Evolutionary conservation across 2,329 filamentous ascomycete species (phyloP).

Genomic region (Cercospora sp.): DNA sequence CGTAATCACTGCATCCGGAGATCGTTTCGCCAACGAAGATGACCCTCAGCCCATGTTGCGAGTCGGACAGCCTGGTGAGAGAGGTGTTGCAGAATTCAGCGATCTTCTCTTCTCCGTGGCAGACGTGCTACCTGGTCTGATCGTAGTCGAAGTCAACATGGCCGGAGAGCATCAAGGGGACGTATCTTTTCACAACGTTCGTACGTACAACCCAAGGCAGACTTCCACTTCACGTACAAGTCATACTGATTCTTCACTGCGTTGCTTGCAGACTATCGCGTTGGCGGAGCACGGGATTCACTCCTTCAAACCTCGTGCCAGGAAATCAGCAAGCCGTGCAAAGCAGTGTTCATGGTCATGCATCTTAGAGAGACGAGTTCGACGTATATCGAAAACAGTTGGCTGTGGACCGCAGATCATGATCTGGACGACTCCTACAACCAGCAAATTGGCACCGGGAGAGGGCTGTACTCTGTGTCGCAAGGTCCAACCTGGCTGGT

Average conservation of each 20-base stretch:
- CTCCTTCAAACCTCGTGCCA: conserved; percentile 43
- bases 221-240: not conserved
- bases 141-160: conserved; percentile 55
- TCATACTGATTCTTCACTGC: not conserved
- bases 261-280: conserved; percentile 34
- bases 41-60: conserved; percentile 52
- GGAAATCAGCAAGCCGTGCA: conserved; percentile 39
- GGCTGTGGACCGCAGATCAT: conserved; percentile 55
- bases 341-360: conserved; percentile 42
- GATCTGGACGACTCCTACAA: conserved; percentile 47
- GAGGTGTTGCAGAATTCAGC: conserved; percentile 52
- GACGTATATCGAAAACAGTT: conserved; percentile 56
- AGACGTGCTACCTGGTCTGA: conserved; percentile 48
- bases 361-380: conserved; percentile 51
- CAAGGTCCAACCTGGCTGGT: conserved; percentile 52
- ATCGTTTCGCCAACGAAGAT: conserved; percentile 46
- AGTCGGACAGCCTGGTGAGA: conserved; percentile 54
- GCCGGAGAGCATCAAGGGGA: conserved; percentile 49
- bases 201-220: not conserved
- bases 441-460: conserved; percentile 45
- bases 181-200: conserved; percentile 45
- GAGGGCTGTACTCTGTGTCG: conserved; percentile 44
- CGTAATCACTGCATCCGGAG: conserved; percentile 51
- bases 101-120: conserved; percentile 56
- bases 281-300: conserved; percentile 40